Conservation (phyloP, 73 alveolate species). For the Blepharisma japonicum region DNA sequence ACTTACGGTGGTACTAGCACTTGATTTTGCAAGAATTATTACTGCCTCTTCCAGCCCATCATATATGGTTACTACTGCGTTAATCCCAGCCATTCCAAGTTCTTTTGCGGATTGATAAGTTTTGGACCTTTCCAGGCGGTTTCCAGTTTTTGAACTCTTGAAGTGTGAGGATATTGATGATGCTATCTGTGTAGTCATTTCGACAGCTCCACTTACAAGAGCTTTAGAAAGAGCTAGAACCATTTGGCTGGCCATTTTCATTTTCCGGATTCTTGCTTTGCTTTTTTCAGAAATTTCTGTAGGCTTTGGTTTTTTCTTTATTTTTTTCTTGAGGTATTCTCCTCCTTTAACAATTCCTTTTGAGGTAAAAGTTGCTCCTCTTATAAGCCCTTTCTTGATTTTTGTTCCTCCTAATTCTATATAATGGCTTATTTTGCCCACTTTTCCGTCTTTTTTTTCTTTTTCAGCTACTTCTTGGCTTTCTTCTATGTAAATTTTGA, state of each 20-base stretch:
- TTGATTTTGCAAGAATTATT: background rate
- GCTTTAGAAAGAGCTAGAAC: slow-evolving; percentile 22
- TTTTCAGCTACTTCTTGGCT: background rate
- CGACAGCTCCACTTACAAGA: slow-evolving; percentile 26
- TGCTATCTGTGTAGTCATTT: background rate
- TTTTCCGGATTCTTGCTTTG: background rate
- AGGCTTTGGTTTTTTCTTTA: slow-evolving; percentile 10
- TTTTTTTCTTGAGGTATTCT: slow-evolving; percentile 5
- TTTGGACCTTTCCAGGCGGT: background rate
- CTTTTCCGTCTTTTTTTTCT: background rate
- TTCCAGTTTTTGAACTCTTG: background rate
- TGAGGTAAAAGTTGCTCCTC: slow-evolving; percentile 25
- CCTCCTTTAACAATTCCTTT: background rate
- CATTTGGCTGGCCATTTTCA: background rate
- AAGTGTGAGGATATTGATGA: background rate
- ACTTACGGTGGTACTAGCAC: background rate
- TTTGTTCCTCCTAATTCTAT: background rate
- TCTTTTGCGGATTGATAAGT: slow-evolving; percentile 20
- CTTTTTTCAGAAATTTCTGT: background rate
- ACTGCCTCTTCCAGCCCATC: slow-evolving; percentile 28
- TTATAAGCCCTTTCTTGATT: background rate
- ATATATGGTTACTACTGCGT: background rate
- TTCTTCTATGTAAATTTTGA: background rate
- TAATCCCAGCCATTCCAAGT: slow-evolving; percentile 1
- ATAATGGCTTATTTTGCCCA: slow-evolving; percentile 24